A percentile compares a stretch with the other conserved stretches of the same genome.
Evolutionary conservation across 2,329 filamentous ascomycete species (phyloP).

Genomic region (Rutstroemia sp.): DNA sequence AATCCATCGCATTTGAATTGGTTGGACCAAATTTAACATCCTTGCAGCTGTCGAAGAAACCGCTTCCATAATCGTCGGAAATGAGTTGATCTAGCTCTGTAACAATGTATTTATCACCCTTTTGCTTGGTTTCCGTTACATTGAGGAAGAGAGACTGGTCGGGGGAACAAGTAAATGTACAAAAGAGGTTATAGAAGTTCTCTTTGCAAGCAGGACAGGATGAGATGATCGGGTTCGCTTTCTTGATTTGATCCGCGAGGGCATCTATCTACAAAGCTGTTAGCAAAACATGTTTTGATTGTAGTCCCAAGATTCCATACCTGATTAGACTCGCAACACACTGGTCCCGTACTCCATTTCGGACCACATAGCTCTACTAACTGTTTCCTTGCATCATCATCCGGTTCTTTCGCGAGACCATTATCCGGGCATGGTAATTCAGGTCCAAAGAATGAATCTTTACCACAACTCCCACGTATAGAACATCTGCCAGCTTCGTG

Average conservation of each 20-base stretch:
- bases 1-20: conserved; percentile 87
- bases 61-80: conserved; percentile 72
- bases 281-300: background rate
- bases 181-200: conserved; percentile 98
- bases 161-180: conserved; percentile 95
- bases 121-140: conserved; percentile 66
- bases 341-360: conserved; percentile 74
- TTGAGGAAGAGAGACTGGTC: conserved; percentile 95
- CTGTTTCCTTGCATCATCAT: conserved; percentile 63
- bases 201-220: conserved; percentile 95
- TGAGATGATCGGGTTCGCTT: conserved; percentile 81
- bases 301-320: conserved; percentile 32
- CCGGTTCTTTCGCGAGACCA: conserved; percentile 67
- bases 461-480: conserved; percentile 85
- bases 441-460: conserved; percentile 81
- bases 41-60: conserved; percentile 96
- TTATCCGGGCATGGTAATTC: conserved; percentile 93
- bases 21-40: conserved; percentile 97
- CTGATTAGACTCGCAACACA: conserved; percentile 82
- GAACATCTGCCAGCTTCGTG: conserved; percentile 87
- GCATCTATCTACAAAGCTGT: conserved; percentile 54
- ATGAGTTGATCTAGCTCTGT: conserved; percentile 87
- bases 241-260: conserved; percentile 76
- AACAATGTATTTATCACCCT: conserved; percentile 51
- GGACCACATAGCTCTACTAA: conserved; percentile 79